phyloP scores from a whole-genome alignment of 257 asterid species.

The Thymus mandschuricus region DNA sequence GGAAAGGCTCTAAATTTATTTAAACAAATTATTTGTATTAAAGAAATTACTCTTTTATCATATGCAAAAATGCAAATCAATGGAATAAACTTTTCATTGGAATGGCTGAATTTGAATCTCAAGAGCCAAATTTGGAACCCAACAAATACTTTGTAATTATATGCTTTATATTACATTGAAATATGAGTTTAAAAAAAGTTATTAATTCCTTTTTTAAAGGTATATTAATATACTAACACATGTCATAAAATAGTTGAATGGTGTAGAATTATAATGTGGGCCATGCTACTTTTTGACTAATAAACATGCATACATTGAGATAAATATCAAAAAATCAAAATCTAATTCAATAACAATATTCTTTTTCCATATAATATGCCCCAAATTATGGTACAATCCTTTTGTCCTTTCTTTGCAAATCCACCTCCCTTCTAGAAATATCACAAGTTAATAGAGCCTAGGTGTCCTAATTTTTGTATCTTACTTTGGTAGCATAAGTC shows the following conservation, averaged over 20 bases:
- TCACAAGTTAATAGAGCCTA: constrained; percentile 5
- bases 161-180: background rate
- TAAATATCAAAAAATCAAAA: background rate
- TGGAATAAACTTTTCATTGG: background rate
- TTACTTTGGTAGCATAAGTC: background rate
- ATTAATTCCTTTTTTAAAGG: background rate
- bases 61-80: background rate
- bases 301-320: background rate
- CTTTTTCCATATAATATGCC: constrained; percentile 19
- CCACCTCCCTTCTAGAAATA: constrained; percentile 24
- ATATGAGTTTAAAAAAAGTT: too few species aligned
- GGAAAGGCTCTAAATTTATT: background rate
- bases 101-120: background rate
- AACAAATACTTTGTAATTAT: too few species aligned
- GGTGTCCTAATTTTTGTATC: background rate
- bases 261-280: background rate
- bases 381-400: constrained; percentile 10
- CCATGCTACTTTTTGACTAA: constrained; percentile 6
- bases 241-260: background rate
- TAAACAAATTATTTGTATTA: background rate
- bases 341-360: background rate
- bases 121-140: background rate
- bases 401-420: background rate
- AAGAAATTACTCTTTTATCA: background rate
- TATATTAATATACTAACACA: too few species aligned